Evolutionary conservation across 2,329 filamentous ascomycete species (phyloP).

Genomic region (Biscogniauxia mediterranea): DNA sequence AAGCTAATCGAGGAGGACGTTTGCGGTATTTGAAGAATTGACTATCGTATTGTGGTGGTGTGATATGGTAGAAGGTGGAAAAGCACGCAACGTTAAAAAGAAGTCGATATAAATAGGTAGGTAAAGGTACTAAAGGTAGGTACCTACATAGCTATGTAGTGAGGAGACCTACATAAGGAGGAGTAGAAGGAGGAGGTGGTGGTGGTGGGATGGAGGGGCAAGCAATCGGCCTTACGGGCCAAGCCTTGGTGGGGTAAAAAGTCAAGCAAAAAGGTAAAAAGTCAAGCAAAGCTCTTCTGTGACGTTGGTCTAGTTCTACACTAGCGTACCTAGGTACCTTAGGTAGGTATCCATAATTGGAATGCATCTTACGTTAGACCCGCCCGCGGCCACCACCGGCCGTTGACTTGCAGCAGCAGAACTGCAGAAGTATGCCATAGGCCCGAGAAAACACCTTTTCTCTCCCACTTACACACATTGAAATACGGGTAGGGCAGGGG

Average conservation of each 20-base stretch:
- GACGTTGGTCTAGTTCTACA: too few species aligned
- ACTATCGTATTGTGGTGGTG: slow-evolving; percentile 16
- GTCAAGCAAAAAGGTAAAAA: not conserved
- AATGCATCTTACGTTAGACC: not conserved
- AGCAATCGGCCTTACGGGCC: not conserved
- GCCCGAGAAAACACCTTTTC: not conserved
- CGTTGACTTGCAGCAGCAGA: not conserved
- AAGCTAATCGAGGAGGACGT: slow-evolving; percentile 2
- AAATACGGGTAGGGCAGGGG: not conserved
- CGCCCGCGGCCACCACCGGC: not conserved
- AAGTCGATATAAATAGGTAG: slow-evolving; percentile 12
- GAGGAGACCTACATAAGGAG: too few species aligned
- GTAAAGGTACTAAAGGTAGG: slow-evolving; percentile 1
- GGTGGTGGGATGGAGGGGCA: slow-evolving; percentile 21
- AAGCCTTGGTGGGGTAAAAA: slow-evolving; percentile 22
- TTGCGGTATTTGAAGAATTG: slow-evolving; percentile 23
- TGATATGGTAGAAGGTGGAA: slow-evolving; percentile 19
- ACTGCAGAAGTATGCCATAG: not conserved
- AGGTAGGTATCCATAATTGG: too few species aligned
- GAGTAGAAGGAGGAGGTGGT: too few species aligned
- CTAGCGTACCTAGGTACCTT: too few species aligned
- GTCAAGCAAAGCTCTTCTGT: not conserved
- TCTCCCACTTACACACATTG: not conserved
- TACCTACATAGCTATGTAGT: too few species aligned
- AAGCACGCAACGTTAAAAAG: slow-evolving; percentile 21